Evolutionary conservation across 2,329 filamentous ascomycete species (phyloP).

Genomic region (Colletotrichum sansevieriae): DNA sequence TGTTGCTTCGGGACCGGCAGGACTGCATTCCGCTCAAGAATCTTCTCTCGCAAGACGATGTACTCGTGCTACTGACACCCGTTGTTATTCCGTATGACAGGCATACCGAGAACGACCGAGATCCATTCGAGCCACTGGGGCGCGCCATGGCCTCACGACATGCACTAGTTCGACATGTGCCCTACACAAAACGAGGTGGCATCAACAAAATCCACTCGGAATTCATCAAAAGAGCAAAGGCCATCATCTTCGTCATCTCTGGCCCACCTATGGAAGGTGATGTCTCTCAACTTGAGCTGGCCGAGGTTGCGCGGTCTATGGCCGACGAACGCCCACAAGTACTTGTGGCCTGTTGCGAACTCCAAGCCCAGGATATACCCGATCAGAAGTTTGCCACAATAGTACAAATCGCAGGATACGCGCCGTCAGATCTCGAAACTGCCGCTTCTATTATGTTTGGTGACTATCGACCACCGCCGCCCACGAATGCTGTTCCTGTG

Average conservation of each 20-base stretch:
- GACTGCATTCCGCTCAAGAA: constrained; percentile 62
- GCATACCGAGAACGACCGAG: constrained; percentile 59
- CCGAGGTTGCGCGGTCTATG: constrained; percentile 57
- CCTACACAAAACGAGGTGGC: constrained; percentile 74
- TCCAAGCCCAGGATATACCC: constrained; percentile 55
- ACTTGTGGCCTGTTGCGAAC: constrained; percentile 64
- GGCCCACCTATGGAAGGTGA: constrained; percentile 61
- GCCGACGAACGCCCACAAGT: constrained; percentile 65
- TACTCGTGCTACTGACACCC: constrained; percentile 74
- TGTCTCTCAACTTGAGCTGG: constrained; percentile 65
- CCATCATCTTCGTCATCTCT: constrained; percentile 72
- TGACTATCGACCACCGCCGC: constrained; percentile 44
- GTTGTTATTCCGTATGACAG: constrained; percentile 62
- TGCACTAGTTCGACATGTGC: constrained; percentile 75
- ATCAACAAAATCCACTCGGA: constrained; percentile 74
- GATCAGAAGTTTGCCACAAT: constrained; percentile 64
- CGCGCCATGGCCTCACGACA: constrained; percentile 71
- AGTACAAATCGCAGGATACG: constrained; percentile 63
- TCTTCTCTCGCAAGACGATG: constrained; percentile 61
- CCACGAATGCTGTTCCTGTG: constrained; percentile 16
- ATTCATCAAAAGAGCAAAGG: constrained; percentile 71
- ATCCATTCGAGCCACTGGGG: constrained; percentile 81
- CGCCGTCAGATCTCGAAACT: constrained; percentile 59
- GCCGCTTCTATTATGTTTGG: constrained; percentile 67
- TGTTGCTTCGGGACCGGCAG: constrained; percentile 57